Evolutionary conservation across 257 asterid species (phyloP), one percentile per base, ranked within the genome.

Genomic region (Haberlea rhodopensis): DNA sequence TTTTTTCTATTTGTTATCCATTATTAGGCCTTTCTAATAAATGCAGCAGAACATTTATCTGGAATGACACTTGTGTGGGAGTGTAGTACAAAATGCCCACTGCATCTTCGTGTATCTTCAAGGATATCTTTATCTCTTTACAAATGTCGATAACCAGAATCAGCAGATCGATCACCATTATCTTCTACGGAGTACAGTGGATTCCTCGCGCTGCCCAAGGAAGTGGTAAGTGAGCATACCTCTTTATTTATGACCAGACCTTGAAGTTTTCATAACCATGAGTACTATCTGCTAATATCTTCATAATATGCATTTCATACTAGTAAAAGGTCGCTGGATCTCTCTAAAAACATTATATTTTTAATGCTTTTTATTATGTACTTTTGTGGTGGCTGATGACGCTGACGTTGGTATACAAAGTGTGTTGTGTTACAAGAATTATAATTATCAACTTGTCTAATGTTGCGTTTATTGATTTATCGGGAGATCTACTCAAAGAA

Each of bases 11-110:
- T 60, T 24, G 53, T 81, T 79, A 82, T 76, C 75, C 65, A 75
- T 75, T 77, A 68, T 72, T 84, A 92, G 99, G 94, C 87, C 69
- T 85, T 80, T 83, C 83, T 92, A 40, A 84, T 92, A 79, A 85
- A 92, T 81, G 90, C 96, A 86, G 91, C 95, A 68, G 89, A 87
- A 68, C 99, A 97, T 64, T 81, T 94, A 73, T 82, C 95, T 70
- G 86, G 85, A 40, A 77, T 86, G 87, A 79, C 77, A 52, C 95
- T 81, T 67, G 77, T 87, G 63, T 90, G 96, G 95, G 97, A 90
- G 64, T 80, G 96, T 53, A 96, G 81, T 68, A 76, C 81, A 25
- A 83, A n/a, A 80, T 64, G 79, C 78, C 57, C 95, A 86, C 76
- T 87, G 99, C 78, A 78, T 90, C 75, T 62, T 87, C 63, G 99